Base-by-base conservation (phyloP, 2,329 filamentous ascomycete genomes). In the Aureobasidium sp. region DNA sequence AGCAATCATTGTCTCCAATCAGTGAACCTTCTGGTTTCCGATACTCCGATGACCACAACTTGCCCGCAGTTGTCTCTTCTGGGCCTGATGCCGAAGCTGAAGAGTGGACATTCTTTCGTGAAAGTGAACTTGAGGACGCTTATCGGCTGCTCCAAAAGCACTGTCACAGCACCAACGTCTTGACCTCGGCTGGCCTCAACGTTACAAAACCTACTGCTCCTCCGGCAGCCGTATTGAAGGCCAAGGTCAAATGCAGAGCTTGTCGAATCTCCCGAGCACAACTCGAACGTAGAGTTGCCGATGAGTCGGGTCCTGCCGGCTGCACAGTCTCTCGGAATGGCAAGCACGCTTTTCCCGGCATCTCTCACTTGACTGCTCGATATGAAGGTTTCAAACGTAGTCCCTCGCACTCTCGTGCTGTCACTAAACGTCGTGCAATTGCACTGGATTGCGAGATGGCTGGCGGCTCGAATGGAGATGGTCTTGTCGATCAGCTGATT, bases 361-460 rank as follows among this genome's bases (percentile, higher is more conserved):
- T 38, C 16, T 19, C 45, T 19, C 45, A 49, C 22, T 14, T 49
- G n/a, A 30, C 8, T 5, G 12, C 45, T n/a, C 30, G 24, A 14
- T 49, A 49, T 24, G 11, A 27, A 10, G 45, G 10, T 5, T 49
- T 49, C 8, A 24, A 49, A 11, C n/a, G 38, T 22, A 8, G 32
- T 3, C 45, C 45, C 10, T 8, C 12, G 8, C 11, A 17, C 16
- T 49, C 10, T 37, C n/a, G n/a, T 2, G 2, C 29, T 8, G 19
- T 14, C 11, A n/a, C n/a, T 24, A 49, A 49, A n/a, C 45, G 34
- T 10, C 21, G 32, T 3, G 45, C 45, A 11, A 49, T 49, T 16
- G 32, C 32, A 2, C 32, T 49, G 12, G 45, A 49, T 17, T 49
- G 45, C 12, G 45, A 49, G 34, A 49, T 49, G 45, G 45, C 32